phyloP scores from a whole-genome alignment of 305 asterid species.

The Rubia balearica region DNA sequence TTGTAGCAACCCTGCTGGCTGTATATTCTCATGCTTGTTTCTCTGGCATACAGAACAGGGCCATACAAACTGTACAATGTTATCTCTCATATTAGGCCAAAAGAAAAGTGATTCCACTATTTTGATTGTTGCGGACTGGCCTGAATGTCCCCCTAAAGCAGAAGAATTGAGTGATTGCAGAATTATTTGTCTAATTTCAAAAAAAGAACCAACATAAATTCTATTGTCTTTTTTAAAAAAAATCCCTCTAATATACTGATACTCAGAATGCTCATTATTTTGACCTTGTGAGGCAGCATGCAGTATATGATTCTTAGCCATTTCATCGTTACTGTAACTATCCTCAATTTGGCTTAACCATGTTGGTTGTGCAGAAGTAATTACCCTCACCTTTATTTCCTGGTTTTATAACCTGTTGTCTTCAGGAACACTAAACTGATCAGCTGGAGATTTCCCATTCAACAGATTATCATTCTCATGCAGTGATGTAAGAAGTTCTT shows the following conservation, averaged over 20 bases:
- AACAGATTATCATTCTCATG: too few relatives aligned
- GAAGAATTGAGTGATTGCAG: not conserved
- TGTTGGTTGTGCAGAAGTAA: too few relatives aligned
- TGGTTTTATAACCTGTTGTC: too few relatives aligned
- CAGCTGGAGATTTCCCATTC: too few relatives aligned
- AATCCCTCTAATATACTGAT: not conserved
- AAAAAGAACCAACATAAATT: not conserved
- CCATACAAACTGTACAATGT: not conserved
- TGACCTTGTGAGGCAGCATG: too few relatives aligned
- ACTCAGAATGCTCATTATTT: too few relatives aligned
- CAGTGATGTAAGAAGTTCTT: too few relatives aligned
- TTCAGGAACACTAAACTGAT: too few relatives aligned
- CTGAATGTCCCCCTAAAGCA: not conserved
- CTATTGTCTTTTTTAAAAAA: not conserved
- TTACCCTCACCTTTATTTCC: too few relatives aligned
- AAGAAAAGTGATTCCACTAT: not conserved
- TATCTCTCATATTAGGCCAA: constrained; percentile 1
- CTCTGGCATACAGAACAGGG: constrained; percentile 1
- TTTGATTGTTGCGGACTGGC: not conserved
- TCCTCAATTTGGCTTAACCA: too few relatives aligned
- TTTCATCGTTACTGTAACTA: too few relatives aligned
- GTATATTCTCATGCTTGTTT: not conserved
- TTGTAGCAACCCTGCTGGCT: not conserved
- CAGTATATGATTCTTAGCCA: too few relatives aligned
- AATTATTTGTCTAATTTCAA: not conserved